These are phyloP conservation scores for Boletus fagicola DNA, from an alignment of 768 basidiomycete genomes.

Conservation along the genomic window DNA sequence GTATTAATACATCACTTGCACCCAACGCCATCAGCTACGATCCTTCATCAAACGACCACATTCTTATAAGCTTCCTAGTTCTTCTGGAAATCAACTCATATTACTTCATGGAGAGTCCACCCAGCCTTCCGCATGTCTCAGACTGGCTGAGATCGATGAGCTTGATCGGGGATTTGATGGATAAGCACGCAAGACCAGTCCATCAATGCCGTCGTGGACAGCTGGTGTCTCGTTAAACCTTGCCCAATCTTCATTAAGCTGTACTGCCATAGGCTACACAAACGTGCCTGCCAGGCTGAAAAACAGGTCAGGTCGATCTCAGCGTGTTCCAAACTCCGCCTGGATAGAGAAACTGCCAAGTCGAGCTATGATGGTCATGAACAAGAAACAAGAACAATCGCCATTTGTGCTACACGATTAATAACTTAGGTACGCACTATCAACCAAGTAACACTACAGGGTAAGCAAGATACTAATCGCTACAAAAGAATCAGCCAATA, in stretches of 20 bases:
- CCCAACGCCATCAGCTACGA: not conserved
- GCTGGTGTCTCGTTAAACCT: not conserved
- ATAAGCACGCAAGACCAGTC: not conserved
- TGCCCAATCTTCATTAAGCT: not conserved
- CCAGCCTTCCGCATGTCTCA: not conserved
- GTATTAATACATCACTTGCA: not conserved
- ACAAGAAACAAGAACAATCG: not conserved
- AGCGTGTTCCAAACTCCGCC: not conserved
- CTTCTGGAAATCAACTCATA: not conserved
- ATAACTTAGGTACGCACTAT: not conserved
- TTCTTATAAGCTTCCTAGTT: not conserved
- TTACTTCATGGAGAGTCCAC: not conserved
- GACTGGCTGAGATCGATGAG: not conserved
- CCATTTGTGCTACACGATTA: slow-evolving; percentile 21
- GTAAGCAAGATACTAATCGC: slow-evolving; percentile 22
- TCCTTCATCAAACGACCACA: not conserved
- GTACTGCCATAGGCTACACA: not conserved
- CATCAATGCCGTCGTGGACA: not conserved
- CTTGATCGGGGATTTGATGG: not conserved
- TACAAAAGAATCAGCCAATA: slow-evolving; percentile 31
- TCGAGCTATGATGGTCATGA: not conserved
- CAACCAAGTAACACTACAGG: slow-evolving; percentile 14
- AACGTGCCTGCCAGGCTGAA: too few species aligned
- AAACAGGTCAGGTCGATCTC: not conserved
- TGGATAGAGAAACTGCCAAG: too few species aligned